Evolutionary conservation across 371 early-diverging fungal genomes (phyloP), one percentile per base, ranked within the genome.

Genomic region (Mucor mucedo): DNA sequence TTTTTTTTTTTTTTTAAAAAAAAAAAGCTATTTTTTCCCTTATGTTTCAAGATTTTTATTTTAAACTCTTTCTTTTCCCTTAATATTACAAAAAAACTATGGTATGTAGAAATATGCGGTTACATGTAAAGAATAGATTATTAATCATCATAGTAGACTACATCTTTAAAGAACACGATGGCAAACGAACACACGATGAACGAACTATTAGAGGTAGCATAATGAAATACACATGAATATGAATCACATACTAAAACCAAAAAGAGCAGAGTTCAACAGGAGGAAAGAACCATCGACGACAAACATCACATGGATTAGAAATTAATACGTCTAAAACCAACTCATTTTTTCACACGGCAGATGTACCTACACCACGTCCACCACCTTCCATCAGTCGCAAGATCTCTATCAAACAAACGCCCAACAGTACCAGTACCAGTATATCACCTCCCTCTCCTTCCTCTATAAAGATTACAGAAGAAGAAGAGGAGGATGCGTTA

Each of bases 321-420:
- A 79, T 79, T 13, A 63, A 76, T 35, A 79, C 79, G 33, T 66
- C 32, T 38, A 79, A 79, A 58, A 79, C 72, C 42, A 70, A 70
- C 42, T 67, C 72, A 5, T 79, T 79, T 55, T 79, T 79, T 58
- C 56, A 66, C 39, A 69, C 69, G n/a, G 50, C 63, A 9, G 56
- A 64, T 44, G 40, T 69, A 6, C 53, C 67, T 14, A 66, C 69
- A 50, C 80, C 80, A 39, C 71, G 77, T 47, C 80, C 80, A 50
- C 80, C 80, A 14, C 79, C 80, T 33, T 69, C 72, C 0, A 52
- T 70, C 7, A 62, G 66, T 28, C 70, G 70, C 21, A 70, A 70
- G 27, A 65, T 70, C 14, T 70, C 70, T 0, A 65, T 70, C 5
- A 65, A 58, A 38, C 70, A 65, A 50, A 27, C 53, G 13, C 21